These are phyloP conservation scores for Colletotrichum sp. DNA, from an alignment of 2,329 filamentous ascomycete species.

Conservation along the genomic window DNA sequence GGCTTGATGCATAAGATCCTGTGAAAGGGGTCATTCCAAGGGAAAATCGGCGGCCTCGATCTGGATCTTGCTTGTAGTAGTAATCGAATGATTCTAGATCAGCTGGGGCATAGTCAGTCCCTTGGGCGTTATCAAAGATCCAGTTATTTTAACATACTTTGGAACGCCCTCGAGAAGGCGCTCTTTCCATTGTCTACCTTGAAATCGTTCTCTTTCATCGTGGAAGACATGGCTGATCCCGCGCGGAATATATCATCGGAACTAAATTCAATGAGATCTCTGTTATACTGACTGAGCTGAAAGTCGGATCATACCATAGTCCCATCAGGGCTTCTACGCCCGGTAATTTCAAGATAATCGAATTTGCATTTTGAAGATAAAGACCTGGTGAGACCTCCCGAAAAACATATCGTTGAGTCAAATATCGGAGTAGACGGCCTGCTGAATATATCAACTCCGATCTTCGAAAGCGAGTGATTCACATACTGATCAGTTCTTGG, in stretches of 20 bases:
- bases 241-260: background rate
- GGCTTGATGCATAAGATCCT: background rate
- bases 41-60: background rate
- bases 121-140: background rate
- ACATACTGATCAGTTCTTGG: background rate
- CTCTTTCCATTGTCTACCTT: background rate
- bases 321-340: background rate
- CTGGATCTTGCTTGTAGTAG: background rate
- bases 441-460: accelerated
- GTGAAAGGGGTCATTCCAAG: background rate
- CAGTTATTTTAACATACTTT: background rate
- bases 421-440: background rate
- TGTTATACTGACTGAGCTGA: no score
- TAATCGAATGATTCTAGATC: background rate
- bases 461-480: background rate
- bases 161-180: background rate
- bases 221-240: background rate
- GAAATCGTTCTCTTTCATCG: background rate
- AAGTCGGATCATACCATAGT: background rate
- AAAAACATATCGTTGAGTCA: background rate
- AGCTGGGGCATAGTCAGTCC: background rate
- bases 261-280: background rate
- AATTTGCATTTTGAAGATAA: background rate
- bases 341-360: background rate
- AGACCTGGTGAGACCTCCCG: background rate